A percentile compares a stretch with the other conserved stretches of the same genome.
Evolutionary conservation across 768 basidiomycete species (phyloP).

Genomic region (Agaricus subrufescens): DNA sequence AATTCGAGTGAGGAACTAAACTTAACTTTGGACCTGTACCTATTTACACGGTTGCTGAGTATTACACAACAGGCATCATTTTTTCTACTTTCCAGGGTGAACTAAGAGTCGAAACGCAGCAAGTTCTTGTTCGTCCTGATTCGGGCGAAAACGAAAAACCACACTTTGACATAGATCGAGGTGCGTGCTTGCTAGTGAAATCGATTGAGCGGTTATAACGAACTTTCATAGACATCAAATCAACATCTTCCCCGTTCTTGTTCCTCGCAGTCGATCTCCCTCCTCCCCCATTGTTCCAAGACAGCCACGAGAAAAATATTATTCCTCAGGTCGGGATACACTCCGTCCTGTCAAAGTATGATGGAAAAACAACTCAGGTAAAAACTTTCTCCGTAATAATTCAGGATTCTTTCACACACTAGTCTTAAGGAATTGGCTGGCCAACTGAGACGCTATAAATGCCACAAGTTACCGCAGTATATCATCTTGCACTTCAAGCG

Average conservation of each 20-base stretch:
- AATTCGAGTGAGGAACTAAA: conserved; percentile 68
- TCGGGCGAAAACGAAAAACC: conserved; percentile 75
- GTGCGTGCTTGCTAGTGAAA: conserved; percentile 35
- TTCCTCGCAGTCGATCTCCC: conserved; percentile 96
- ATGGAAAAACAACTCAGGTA: conserved; percentile 87
- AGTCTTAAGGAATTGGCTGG: conserved; percentile 71
- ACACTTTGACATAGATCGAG: conserved; percentile 91
- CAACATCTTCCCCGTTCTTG: conserved; percentile 83
- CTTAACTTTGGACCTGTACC: background rate
- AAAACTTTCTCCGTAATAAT: conserved; percentile 12
- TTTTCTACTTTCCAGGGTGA: conserved; percentile 95
- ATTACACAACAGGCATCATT: conserved; percentile 64
- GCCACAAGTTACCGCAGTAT: conserved; percentile 84
- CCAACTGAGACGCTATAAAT: conserved; percentile 84
- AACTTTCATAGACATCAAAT: conserved; percentile 68
- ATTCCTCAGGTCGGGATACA: conserved; percentile 96
- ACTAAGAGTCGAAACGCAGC: conserved; percentile 88
- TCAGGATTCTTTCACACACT: background rate
- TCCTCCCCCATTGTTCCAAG: conserved; percentile 96
- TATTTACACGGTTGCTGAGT: conserved; percentile 12
- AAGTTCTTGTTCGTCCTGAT: conserved; percentile 82
- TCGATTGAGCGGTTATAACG: conserved; percentile 8
- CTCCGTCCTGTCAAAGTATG: conserved; percentile 88
- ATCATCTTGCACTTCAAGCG: conserved; percentile 94
- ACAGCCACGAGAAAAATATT: conserved; percentile 95